Base-by-base conservation (phyloP, 306 rosid genomes). In the Quercus wislizeni region DNA sequence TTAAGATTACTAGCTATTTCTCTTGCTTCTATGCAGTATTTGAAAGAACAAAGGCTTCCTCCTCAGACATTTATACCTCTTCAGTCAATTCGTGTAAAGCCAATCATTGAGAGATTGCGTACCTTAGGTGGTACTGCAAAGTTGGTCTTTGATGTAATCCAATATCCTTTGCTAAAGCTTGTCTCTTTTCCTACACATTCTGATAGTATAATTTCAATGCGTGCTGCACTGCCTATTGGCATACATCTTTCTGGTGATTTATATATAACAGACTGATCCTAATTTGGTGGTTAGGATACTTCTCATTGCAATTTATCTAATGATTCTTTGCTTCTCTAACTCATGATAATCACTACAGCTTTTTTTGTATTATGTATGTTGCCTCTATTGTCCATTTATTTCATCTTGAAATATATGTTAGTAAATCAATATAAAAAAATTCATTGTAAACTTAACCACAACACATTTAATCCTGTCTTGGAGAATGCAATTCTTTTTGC, bases 11-110 rank as follows among this genome's bases (percentile, higher is more conserved):
- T 43, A 33, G 51, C 41, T 80, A 33, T 74, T 63, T 74, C 65
- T 56, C 77, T 74, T 80, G 79, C 64, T 83, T 83, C 68, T 80
- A 51, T 85, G 81, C 92, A 96, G 99, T 96, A 96, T 87, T 93
- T 96, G 91, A 96, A 96, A 92, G 99, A 96, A 78, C 99, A 93
- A 78, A 93, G 98, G 91, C 99, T 96, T 85, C 99, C 99, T 84
- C 99, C 99, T 65, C 98, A 91, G 88, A 93, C 99, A 73, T 96
- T 96, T 87, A 96, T 96, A 91, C 99, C 97, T 86, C 92, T 96
- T 81, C 94, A 96, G 83, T 91, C 97, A 68, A 75, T 93, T 85
- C 97, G 97, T 31, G 96, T 96, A 78, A 96, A 96, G 91, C 98
- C 93, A 30, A 81, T 96, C 73, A 84, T 89, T 88, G 99, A 96